Evolutionary conservation across 352 stramenopile species (phyloP).

Genomic region (Aphanomyces euteiches): DNA sequence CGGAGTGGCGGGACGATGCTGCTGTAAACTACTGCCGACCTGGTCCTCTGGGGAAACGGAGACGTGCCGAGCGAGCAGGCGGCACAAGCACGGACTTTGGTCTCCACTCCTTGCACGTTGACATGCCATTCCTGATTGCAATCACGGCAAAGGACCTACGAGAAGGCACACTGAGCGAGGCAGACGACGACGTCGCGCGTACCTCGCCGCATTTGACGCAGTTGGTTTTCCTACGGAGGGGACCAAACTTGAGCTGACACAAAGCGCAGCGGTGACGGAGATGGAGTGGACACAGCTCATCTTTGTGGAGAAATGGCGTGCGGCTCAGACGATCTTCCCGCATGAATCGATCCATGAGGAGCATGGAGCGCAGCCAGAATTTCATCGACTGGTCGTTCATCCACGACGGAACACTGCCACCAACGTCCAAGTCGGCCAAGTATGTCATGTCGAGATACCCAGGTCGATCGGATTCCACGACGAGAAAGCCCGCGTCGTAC

Average conservation of each 20-base stretch:
- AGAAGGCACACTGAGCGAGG: no score
- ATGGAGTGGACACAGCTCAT: not conserved
- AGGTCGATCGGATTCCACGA: not conserved
- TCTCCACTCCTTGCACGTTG: no score
- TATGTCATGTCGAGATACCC: constrained; percentile 6
- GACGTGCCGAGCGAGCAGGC: no score
- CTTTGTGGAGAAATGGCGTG: not conserved
- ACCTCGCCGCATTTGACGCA: constrained; percentile 16
- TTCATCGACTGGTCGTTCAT: not conserved
- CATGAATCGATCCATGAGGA: not conserved
- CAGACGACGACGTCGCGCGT: not conserved
- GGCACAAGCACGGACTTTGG: no score
- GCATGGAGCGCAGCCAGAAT: not conserved
- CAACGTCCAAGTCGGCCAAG: constrained; percentile 5
- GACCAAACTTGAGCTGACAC: not conserved
- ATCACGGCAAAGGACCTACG: no score
- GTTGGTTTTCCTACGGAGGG: not conserved
- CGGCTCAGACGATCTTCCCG: not conserved
- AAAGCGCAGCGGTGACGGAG: not conserved
- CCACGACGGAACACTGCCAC: not conserved
- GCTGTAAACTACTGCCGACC: no score
- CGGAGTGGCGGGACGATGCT: no score
- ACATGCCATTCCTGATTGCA: no score
- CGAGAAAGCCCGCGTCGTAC: constrained; percentile 8
- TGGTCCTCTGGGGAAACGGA: no score